A percentile compares a stretch with the other conserved stretches of the same genome.
Evolutionary conservation across 1,284 basidiomycete species (phyloP).

Genomic region (Phylloboletellus chloephorus): DNA sequence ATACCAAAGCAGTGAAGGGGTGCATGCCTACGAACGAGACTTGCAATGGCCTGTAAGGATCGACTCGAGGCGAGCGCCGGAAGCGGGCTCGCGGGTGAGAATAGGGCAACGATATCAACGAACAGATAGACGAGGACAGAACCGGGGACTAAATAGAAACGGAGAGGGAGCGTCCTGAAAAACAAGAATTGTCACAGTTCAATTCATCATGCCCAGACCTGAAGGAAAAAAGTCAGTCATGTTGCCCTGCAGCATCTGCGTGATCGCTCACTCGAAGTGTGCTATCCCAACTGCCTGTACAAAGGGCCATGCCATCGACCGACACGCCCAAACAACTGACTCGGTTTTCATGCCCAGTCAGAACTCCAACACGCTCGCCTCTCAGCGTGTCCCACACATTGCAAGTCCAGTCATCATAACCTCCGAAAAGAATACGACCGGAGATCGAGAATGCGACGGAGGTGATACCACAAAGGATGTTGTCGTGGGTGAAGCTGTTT

Average conservation of each 20-base stretch:
- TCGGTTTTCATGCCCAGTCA: constrained; percentile 96
- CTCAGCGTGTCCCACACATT: constrained; percentile 99
- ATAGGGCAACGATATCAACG: constrained; percentile 45
- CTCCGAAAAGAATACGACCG: constrained; percentile 94
- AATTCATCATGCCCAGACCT: constrained; percentile 57
- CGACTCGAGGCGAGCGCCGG: constrained; percentile 49
- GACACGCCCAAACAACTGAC: constrained; percentile 96
- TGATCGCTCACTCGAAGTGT: constrained; percentile 76
- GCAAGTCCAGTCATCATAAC: constrained; percentile 99
- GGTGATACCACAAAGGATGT: constrained; percentile 97
- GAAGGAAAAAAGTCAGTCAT: constrained; percentile 11
- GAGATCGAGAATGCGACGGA: constrained; percentile 98
- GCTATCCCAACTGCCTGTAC: constrained; percentile 98
- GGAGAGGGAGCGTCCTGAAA: constrained; percentile 20
- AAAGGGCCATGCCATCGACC: constrained; percentile 94
- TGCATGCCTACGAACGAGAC: constrained; percentile 23
- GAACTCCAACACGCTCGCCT: constrained; percentile 93
- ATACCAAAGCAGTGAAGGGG: constrained; percentile 36
- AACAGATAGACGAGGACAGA: constrained; percentile 31
- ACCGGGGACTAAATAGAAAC: constrained; percentile 23
- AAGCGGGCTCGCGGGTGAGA: constrained; percentile 42
- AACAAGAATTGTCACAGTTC: constrained; percentile 23
- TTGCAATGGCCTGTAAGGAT: constrained; percentile 51
- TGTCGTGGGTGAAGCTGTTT: constrained; percentile 96
- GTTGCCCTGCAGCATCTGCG: constrained; percentile 10